A percentile compares a stretch with the other conserved stretches of the same genome.
These are phyloP conservation scores for Aspergillus glaucus DNA, from an alignment of 2,329 filamentous ascomycete genomes.

Conservation along the genomic window DNA sequence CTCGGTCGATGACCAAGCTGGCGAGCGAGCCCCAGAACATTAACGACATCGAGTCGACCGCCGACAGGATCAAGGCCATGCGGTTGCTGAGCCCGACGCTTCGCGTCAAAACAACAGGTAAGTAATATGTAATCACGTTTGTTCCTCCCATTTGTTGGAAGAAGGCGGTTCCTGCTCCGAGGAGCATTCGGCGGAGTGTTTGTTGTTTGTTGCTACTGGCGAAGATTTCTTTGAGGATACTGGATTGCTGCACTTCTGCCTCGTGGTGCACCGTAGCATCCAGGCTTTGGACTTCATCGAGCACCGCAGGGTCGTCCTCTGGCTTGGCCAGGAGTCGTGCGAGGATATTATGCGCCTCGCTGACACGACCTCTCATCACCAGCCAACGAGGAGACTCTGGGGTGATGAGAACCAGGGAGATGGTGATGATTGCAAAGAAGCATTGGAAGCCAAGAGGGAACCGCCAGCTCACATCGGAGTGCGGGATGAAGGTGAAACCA, in stretches of 20 bases:
- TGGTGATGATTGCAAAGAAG: constrained; percentile 11
- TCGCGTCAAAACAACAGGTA: constrained; percentile 11
- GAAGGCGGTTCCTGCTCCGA: constrained; percentile 34
- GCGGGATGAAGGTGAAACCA: constrained; percentile 32
- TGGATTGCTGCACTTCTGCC: constrained; percentile 4
- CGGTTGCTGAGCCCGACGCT: constrained; percentile 9
- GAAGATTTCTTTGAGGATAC: constrained; percentile 5
- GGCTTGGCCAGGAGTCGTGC: constrained; percentile 19
- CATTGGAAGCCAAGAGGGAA: constrained; percentile 22
- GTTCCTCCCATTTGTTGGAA: constrained; percentile 21
- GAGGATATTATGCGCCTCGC: constrained; percentile 4
- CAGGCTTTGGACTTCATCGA: constrained; percentile 1
- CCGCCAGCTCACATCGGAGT: constrained; percentile 17
- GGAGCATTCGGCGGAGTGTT: constrained; percentile 34
- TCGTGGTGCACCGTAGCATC: constrained; percentile 6
- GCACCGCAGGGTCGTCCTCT: constrained; percentile 1
- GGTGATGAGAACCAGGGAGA: constrained; percentile 16
- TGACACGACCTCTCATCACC: constrained; percentile 1
- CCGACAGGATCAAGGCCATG: constrained; percentile 12
- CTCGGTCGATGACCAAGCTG: constrained; percentile 42
- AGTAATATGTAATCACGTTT: constrained; percentile 16
- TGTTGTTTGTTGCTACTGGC: constrained; percentile 2
- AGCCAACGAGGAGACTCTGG: constrained; percentile 23
- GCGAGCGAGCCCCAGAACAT: constrained; percentile 22
- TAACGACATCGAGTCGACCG: constrained; percentile 7